phyloP scores from a whole-genome alignment of 2,329 filamentous ascomycete species.

The Ophioceras dolichostomum region DNA sequence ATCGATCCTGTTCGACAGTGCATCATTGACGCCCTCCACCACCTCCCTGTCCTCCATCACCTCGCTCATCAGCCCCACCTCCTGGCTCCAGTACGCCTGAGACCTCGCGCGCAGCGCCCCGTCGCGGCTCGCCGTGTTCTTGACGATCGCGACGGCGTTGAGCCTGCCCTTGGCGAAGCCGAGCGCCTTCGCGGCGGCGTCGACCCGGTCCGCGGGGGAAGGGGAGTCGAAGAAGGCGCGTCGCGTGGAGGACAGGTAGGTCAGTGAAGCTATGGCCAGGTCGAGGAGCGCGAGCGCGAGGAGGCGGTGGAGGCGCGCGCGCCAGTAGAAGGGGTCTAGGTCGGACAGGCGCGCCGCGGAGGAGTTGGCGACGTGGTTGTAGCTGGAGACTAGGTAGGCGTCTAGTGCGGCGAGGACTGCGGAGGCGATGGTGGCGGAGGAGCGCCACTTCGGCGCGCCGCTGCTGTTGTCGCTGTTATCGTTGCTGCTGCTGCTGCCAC shows the following conservation, averaged over 20 bases:
- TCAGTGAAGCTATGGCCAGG: conserved; percentile 43
- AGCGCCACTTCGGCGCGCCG: conserved; percentile 43
- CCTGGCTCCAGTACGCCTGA: conserved; percentile 69
- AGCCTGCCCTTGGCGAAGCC: conserved; percentile 52
- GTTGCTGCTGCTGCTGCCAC: conserved; percentile 28
- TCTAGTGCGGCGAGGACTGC: conserved; percentile 50
- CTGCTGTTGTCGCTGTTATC: conserved; percentile 1
- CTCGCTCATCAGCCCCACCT: conserved; percentile 58
- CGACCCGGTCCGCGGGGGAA: conserved; percentile 52
- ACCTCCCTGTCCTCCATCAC: conserved; percentile 73
- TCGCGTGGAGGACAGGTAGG: conserved; percentile 72
- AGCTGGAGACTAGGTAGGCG: conserved; percentile 50
- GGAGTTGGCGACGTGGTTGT: conserved; percentile 53
- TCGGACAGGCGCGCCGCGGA: conserved; percentile 49
- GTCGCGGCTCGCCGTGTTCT: conserved; percentile 71
- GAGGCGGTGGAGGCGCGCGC: conserved; percentile 48
- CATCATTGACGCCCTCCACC: conserved; percentile 56
- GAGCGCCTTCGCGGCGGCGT: conserved; percentile 42
- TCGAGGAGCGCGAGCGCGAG: conserved; percentile 55
- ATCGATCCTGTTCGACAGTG: conserved; percentile 51
- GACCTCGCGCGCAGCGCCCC: conserved; percentile 52
- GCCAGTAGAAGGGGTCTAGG: conserved; percentile 62
- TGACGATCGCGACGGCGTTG: conserved; percentile 59
- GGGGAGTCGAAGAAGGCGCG: conserved; percentile 58
- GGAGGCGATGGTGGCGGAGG: conserved; percentile 51